Percentiles rank a stretch among this genome's conserved stretches.
These are phyloP conservation scores for Trichoderma sp. DNA, from an alignment of 2,329 filamentous ascomycete species.

Conservation along the genomic window DNA sequence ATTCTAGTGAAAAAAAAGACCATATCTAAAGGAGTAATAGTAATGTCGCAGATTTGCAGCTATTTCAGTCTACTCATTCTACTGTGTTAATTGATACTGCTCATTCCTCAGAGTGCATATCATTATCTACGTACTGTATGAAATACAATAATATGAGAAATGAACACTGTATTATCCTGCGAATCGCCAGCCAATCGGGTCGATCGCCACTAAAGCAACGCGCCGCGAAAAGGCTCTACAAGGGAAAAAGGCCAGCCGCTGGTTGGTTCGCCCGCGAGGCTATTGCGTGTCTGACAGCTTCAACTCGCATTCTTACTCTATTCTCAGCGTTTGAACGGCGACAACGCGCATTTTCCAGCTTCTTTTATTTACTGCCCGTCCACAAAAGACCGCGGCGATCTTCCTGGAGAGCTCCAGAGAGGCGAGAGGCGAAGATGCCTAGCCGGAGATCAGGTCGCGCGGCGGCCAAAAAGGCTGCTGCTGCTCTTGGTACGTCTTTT, in stretches of 20 bases:
- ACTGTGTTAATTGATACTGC: not conserved
- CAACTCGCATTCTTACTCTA: not conserved
- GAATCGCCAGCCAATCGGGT: conserved; percentile 2
- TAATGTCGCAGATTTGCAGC: not conserved
- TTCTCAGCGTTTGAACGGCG: not conserved
- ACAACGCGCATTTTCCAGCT: not conserved
- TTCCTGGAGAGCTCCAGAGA: not conserved
- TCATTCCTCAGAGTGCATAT: not conserved
- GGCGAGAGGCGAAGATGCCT: conserved; percentile 32
- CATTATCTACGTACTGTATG: not conserved
- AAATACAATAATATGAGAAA: accelerated
- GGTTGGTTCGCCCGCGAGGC: conserved; percentile 17
- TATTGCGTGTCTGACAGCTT: conserved; percentile 14
- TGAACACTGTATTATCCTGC: not conserved
- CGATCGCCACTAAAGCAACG: not conserved
- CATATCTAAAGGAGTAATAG: not conserved
- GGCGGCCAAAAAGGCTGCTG: conserved; percentile 55
- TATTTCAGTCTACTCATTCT: not conserved
- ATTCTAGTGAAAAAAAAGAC: not conserved
- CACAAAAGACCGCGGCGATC: not conserved
- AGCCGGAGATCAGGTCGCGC: conserved; percentile 56
- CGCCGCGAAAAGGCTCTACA: conserved; percentile 18
- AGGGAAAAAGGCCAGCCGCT: conserved; percentile 10
- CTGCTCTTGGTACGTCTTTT: conserved; percentile 51
- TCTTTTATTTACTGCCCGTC: not conserved